Evolutionary conservation across 1,284 basidiomycete genomes (phyloP).

Genomic region (Wolfiporia cocos): DNA sequence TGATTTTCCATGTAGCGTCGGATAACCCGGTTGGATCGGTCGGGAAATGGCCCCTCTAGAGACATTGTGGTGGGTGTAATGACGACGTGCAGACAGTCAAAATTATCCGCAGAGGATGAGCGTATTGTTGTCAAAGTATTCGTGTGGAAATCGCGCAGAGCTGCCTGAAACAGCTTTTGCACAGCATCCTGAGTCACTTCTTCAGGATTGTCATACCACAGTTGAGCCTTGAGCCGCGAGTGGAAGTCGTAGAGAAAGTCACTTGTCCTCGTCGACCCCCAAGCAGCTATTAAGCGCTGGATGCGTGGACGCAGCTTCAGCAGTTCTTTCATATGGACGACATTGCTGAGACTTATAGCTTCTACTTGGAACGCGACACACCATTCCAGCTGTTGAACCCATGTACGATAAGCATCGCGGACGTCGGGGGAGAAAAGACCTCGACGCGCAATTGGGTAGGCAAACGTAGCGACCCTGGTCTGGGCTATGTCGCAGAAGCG

Average conservation of each 20-base stretch:
- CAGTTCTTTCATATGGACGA: slow-evolving; percentile 42
- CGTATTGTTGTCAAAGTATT: slow-evolving; percentile 17
- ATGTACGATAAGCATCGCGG: slow-evolving; percentile 28
- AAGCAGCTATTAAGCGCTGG: slow-evolving; percentile 18
- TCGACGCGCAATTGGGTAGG: slow-evolving; percentile 34
- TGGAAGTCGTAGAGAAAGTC: slow-evolving; percentile 40
- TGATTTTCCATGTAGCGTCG: slow-evolving; percentile 42
- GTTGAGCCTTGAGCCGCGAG: slow-evolving; percentile 25
- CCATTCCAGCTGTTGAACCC: slow-evolving; percentile 40
- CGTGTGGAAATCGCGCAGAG: slow-evolving; percentile 1
- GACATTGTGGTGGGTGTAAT: slow-evolving; percentile 54
- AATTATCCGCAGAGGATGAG: slow-evolving; percentile 28
- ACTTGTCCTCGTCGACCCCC: slow-evolving; percentile 31
- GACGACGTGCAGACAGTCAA: slow-evolving; percentile 47
- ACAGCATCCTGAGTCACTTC: slow-evolving; percentile 1
- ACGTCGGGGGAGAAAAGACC: slow-evolving; percentile 35
- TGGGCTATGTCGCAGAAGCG: slow-evolving; percentile 31
- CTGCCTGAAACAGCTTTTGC: slow-evolving; percentile 9
- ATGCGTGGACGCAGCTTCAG: slow-evolving; percentile 35
- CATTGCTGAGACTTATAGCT: slow-evolving; percentile 33
- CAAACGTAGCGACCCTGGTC: slow-evolving; percentile 25
- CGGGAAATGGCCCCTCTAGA: slow-evolving; percentile 56
- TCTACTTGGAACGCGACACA: slow-evolving; percentile 51
- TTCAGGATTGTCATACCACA: slow-evolving; percentile 14
- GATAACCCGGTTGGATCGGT: slow-evolving; percentile 63